Evolutionary conservation across 306 rosid species (phyloP).

Genomic region (Corylus heterophylla): DNA sequence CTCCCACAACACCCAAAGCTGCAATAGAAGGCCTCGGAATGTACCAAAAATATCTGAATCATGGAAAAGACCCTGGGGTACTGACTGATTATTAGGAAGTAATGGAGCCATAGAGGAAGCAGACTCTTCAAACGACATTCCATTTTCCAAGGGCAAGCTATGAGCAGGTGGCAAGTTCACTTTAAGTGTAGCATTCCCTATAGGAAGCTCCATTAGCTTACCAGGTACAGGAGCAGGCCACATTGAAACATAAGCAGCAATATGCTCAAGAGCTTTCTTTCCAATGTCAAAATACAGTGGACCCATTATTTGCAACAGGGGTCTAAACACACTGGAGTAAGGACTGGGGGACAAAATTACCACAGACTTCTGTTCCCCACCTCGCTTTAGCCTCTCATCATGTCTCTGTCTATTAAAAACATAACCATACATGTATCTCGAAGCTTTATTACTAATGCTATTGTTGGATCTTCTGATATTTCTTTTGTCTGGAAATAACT

Average conservation of each 20-base stretch:
- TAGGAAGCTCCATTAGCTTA: conserved; percentile 86
- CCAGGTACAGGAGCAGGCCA: conserved; percentile 90
- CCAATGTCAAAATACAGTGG: conserved; percentile 89
- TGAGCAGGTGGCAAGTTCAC: conserved; percentile 87
- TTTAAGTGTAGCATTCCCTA: conserved; percentile 82
- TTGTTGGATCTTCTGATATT: conserved; percentile 37
- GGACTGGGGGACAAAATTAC: conserved; percentile 77
- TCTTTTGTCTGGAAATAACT: conserved; percentile 35
- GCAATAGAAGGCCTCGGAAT: conserved; percentile 74
- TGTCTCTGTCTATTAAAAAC: conserved; percentile 95
- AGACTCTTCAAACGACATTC: conserved; percentile 56
- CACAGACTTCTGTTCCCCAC: conserved; percentile 98
- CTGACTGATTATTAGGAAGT: conserved; percentile 69
- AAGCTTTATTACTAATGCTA: conserved; percentile 31
- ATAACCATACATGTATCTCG: conserved; percentile 78
- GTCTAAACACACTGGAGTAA: conserved; percentile 79
- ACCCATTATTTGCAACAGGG: conserved; percentile 90
- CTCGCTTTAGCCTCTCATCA: conserved; percentile 89
- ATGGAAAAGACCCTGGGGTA: conserved; percentile 85
- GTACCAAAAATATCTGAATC: conserved; percentile 87
- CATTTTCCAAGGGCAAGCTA: conserved; percentile 63
- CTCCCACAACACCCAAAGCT: conserved; percentile 98
- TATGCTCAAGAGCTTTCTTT: conserved; percentile 87
- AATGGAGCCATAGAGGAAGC: conserved; percentile 75
- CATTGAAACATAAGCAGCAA: conserved; percentile 80